Evolutionary conservation across 192 early-diverging fungal genomes (phyloP).

Genomic region (Haplosporangium gracile): DNA sequence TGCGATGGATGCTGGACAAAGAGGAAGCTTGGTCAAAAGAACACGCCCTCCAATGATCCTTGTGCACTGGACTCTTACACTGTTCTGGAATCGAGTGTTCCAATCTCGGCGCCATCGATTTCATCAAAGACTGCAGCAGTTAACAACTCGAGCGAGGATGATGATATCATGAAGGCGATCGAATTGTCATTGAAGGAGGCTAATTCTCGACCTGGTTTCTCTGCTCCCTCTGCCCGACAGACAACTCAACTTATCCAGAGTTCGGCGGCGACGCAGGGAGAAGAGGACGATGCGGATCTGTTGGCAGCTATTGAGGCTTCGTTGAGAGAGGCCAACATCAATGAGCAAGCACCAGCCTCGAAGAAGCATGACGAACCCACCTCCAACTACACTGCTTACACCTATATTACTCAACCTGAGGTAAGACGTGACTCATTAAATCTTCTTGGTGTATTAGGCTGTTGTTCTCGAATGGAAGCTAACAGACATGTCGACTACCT

Average conservation of each 20-base stretch:
- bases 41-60: conserved; percentile 20
- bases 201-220: conserved; percentile 67
- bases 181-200: conserved; percentile 89
- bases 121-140: conserved; percentile 10
- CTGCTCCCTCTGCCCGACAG: conserved; percentile 31
- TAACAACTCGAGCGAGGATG: conserved; percentile 75
- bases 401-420: conserved; percentile 32
- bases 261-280: conserved; percentile 34
- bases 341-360: conserved; percentile 7
- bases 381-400: conserved; percentile 31
- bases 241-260: conserved; percentile 9
- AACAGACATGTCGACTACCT: background rate
- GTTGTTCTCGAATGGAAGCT: background rate
- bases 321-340: conserved; percentile 70
- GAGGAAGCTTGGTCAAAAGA: conserved; percentile 52
- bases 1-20: conserved; percentile 95
- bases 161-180: conserved; percentile 93
- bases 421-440: conserved; percentile 12
- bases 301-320: conserved; percentile 86
- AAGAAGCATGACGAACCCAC: conserved; percentile 5
- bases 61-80: conserved; percentile 22
- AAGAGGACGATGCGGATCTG: conserved; percentile 77
- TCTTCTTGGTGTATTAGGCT: background rate
- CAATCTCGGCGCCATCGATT: conserved; percentile 20
- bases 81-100: conserved; percentile 16